Conservation (phyloP, 352 stramenopile species). For the Phytophthora pinifolia region DNA sequence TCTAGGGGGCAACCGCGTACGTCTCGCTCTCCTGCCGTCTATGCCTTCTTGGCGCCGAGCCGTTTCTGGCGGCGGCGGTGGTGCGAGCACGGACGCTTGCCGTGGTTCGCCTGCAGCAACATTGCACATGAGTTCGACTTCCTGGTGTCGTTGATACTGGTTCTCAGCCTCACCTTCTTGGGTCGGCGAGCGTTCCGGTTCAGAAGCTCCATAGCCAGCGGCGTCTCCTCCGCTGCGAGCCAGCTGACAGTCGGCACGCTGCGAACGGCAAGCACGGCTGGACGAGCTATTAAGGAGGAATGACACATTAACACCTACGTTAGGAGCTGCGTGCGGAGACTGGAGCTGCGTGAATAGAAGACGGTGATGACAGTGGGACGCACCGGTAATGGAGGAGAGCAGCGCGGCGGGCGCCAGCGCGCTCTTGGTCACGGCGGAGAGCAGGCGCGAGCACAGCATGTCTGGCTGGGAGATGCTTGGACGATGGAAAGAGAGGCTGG, state of each 20-base stretch:
- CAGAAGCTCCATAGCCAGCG: slow-evolving; percentile 73
- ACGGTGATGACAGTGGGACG: not conserved
- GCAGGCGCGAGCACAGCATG: slow-evolving; percentile 41
- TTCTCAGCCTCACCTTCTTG: slow-evolving; percentile 58
- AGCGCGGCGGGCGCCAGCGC: slow-evolving; percentile 37
- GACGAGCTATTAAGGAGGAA: slow-evolving; percentile 15
- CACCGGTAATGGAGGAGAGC: slow-evolving; percentile 29
- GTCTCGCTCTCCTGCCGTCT: slow-evolving; percentile 7
- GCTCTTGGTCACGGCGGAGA: slow-evolving; percentile 37
- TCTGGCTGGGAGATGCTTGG: slow-evolving; percentile 12
- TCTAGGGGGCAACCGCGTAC: too few species aligned
- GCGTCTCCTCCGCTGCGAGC: slow-evolving; percentile 35
- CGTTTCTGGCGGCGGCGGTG: slow-evolving; percentile 78
- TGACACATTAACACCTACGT: slow-evolving; percentile 1
- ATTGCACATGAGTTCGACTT: not conserved
- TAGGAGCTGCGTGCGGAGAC: not conserved
- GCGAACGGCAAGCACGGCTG: slow-evolving; percentile 42
- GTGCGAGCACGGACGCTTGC: slow-evolving; percentile 86
- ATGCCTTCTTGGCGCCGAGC: slow-evolving; percentile 51
- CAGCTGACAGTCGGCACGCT: slow-evolving; percentile 30
- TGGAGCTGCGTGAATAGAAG: not conserved
- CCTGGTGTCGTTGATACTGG: too few species aligned
- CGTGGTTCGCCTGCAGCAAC: slow-evolving; percentile 71
- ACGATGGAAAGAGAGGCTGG: slow-evolving; percentile 18
- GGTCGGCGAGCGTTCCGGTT: slow-evolving; percentile 81